Evolutionary conservation across 1,284 basidiomycete species (phyloP).

Genomic region (Cryptococcus jaspeensis): DNA sequence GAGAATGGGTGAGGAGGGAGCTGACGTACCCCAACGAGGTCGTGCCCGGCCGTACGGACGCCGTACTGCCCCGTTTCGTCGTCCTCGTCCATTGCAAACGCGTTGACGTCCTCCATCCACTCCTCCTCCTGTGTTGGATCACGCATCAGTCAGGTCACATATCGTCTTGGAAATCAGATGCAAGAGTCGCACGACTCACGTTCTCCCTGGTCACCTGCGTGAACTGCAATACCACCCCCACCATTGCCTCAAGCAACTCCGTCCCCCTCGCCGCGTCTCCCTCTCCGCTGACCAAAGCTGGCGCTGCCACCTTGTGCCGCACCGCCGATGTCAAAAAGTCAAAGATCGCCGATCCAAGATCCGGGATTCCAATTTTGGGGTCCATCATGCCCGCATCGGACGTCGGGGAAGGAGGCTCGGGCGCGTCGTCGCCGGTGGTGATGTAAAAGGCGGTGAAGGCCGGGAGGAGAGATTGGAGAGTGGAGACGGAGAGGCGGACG

Average conservation of each 20-base stretch:
- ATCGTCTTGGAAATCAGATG: too few relatives aligned
- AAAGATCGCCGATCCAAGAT: constrained; percentile 72
- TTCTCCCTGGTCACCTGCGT: constrained; percentile 87
- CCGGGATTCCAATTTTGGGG: constrained; percentile 63
- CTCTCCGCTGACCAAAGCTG: constrained; percentile 19
- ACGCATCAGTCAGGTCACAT: not conserved
- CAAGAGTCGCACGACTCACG: constrained; percentile 56
- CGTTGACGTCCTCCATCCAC: constrained; percentile 84
- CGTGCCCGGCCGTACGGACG: constrained; percentile 78
- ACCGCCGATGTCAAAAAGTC: constrained; percentile 73
- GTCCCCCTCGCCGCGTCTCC: constrained; percentile 48
- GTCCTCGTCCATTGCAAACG: constrained; percentile 91
- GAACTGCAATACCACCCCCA: constrained; percentile 67
- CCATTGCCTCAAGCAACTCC: constrained; percentile 56
- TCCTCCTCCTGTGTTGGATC: constrained; percentile 68
- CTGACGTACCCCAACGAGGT: constrained; percentile 69
- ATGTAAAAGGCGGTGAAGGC: constrained; percentile 70
- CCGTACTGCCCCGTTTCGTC: constrained; percentile 83
- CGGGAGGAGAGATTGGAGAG: constrained; percentile 66
- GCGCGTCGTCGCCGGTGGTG: constrained; percentile 50
- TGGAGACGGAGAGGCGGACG: constrained; percentile 62
- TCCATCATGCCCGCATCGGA: constrained; percentile 56
- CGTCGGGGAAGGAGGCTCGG: constrained; percentile 59
- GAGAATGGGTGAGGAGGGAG: not conserved
- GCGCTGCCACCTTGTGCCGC: constrained; percentile 41